A percentile compares a stretch with the other conserved stretches of the same genome.
phyloP scores from a whole-genome alignment of 345 rosid species.

The Triadica sebifera region DNA sequence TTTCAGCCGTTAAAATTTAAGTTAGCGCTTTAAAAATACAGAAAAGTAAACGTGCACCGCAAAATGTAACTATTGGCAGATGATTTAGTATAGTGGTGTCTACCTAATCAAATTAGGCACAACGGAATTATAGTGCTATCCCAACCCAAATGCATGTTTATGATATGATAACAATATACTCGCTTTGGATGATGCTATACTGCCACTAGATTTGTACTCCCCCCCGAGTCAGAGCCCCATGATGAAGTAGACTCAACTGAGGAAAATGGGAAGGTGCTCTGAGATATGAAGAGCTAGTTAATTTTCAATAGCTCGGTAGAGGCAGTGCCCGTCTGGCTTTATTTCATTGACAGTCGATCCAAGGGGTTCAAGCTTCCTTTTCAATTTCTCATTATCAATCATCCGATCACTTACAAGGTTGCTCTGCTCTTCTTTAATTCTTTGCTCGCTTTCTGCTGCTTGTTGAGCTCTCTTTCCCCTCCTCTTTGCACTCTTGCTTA shows the following conservation, averaged over 20 bases:
- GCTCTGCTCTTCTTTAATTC: slow-evolving; percentile 90
- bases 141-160: slow-evolving; percentile 65
- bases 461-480: slow-evolving; percentile 84
- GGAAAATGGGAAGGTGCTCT: slow-evolving; percentile 56
- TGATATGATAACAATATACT: slow-evolving; percentile 54
- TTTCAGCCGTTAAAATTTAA: not conserved
- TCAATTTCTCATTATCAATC: slow-evolving; percentile 61
- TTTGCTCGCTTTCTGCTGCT: slow-evolving; percentile 85
- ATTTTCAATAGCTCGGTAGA: slow-evolving; percentile 85
- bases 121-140: slow-evolving; percentile 65
- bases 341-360: slow-evolving; percentile 68
- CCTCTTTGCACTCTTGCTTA: slow-evolving; percentile 72
- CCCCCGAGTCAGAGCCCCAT: slow-evolving; percentile 73
- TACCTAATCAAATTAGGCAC: slow-evolving; percentile 28
- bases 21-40: not conserved
- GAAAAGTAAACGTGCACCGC: slow-evolving; percentile 11
- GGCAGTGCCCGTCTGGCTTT: slow-evolving; percentile 95
- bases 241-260: slow-evolving; percentile 62
- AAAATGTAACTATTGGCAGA: not conserved
- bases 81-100: not conserved
- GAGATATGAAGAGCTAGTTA: slow-evolving; percentile 53
- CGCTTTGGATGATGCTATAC: not conserved
- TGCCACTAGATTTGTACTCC: slow-evolving; percentile 44
- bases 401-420: slow-evolving; percentile 59
- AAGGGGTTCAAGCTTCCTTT: slow-evolving; percentile 56